Evolutionary conservation across 441 rosid species (phyloP).

Genomic region (Pelargonium citronellum): DNA sequence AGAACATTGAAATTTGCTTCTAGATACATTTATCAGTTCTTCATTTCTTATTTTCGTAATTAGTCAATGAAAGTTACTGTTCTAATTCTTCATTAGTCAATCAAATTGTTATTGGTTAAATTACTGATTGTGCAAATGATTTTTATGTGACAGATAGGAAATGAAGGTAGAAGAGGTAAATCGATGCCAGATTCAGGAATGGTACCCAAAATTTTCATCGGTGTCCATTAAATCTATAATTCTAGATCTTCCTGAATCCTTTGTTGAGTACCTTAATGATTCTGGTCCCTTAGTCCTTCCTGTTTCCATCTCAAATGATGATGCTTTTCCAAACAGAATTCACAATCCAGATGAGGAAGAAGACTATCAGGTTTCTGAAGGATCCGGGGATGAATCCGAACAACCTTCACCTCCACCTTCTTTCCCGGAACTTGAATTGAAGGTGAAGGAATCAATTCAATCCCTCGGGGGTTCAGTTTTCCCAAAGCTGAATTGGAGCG

Average conservation of each 20-base stretch:
- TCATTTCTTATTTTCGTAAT: too few species aligned
- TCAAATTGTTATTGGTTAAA: too few species aligned
- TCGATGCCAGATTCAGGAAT: conserved; percentile 69
- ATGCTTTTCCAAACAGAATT: conserved; percentile 69
- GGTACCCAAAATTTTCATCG: conserved; percentile 71
- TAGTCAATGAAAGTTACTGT: too few species aligned
- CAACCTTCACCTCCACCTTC: conserved; percentile 41
- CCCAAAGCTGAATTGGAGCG: conserved; percentile 81
- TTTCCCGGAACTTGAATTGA: conserved; percentile 56
- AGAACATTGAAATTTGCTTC: too few species aligned
- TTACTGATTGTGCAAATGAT: too few species aligned
- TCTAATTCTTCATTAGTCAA: too few species aligned
- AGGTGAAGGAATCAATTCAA: conserved; percentile 53
- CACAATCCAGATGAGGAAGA: conserved; percentile 57
- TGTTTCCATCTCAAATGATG: conserved; percentile 45
- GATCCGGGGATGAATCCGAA: conserved; percentile 67
- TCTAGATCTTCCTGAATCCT: conserved; percentile 60
- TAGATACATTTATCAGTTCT: too few species aligned
- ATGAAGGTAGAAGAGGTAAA: conserved; percentile 69
- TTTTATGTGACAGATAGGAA: too few species aligned
- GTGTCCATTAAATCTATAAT: conserved; percentile 54
- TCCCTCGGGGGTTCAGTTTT: conserved; percentile 55
- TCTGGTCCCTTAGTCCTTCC: conserved; percentile 72
- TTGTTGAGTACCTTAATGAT: conserved; percentile 65
- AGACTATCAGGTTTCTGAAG: conserved; percentile 55